Base-by-base conservation (phyloP, 2,329 filamentous ascomycete species). In the Monosporascus sp. region DNA sequence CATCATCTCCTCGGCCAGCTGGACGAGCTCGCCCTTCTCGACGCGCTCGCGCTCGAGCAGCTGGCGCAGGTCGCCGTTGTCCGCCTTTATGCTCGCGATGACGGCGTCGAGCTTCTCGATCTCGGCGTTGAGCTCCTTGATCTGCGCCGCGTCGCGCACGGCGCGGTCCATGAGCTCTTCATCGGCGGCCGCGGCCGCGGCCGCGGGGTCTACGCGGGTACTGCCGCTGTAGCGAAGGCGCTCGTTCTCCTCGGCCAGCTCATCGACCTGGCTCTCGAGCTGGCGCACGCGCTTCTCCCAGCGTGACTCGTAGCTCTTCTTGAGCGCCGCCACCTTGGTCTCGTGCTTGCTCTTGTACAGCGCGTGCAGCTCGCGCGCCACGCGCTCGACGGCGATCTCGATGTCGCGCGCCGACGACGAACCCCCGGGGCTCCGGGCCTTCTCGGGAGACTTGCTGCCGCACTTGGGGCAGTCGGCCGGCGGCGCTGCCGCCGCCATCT, bases 341-440 rank as follows among this genome's bases (percentile, higher is more conserved):
- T 97, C 93, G 69, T 99, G 94, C 74, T 99, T 99, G 67, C 88
- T 86, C 75, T 97, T 97, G 80, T 99, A 99, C 11, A 96, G 80
- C 0, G 87, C 81, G 68, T 99, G 94, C 41, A 99, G 80, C 67
- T 99, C 94, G 31, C 90, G 83, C n/a, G 93, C 92, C 41, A 97
- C 91, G 60, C 92, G 90, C 71, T 96, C 90, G 22, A 93, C 88
- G 2, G 88, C 88, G 45, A 89, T 79, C 66, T 97, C 92, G 49
- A 96, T 88, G 59, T 96, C 90, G 60, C 74, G 68, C 62, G 73
- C 69, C 55, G 41, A 20, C 43, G 11, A 25, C 5, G 41, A 31
- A 31, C n/a, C 41, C 7, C 67, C 62, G 25, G 66, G 56, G 48
- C 60, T 68, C 60, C 66, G 72, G 22, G 64, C 54, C 58, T 72